Evolutionary conservation across 768 basidiomycete genomes (phyloP), one percentile per base, ranked within the genome.

Genomic region (Daedalea quercina): DNA sequence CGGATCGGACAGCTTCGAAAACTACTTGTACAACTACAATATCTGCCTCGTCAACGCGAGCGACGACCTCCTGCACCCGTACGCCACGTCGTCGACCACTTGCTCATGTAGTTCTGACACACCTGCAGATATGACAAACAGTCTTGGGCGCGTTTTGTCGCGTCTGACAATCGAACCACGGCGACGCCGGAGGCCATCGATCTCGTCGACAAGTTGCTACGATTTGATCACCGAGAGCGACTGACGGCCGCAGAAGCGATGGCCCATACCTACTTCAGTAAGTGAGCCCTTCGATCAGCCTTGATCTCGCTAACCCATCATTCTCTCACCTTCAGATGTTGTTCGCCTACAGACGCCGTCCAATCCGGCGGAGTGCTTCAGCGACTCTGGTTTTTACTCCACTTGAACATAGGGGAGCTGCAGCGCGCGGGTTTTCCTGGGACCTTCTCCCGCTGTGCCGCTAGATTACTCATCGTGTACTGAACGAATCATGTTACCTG

Each of bases 191-290:
- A 97, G 63, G 94, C 91, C 33, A 86, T 97, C 63, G 94, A 96
- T 73, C 87, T 97, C 59, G 73, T 98, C 51, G 95, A 98, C 72
- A 93, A 94, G 70, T 77, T 97, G 45, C 79, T 96, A 66, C 86
- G 91, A 49, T 98, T 95, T 70, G 93, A 98, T 65, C 95, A 97
- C 65, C 90, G 92, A 71, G 93, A 95, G 65, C 85, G 95, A 51
- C 76, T 96, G 54, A 98, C 95, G 9, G 95, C 95, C 40, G 83
- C 84, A 51, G 95, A 97, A 67, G 91, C 92, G 9, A 90, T 94
- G 67, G 78, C 77, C 9, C 94, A 96, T 63, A 76, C 87, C 22
- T 97, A 95, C 72, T 98, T 97, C 67, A 87, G 90, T 90, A 28
- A 45, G 52, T 44, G 17, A 25, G 6, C 4, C 11, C 11, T 31